Conservation (phyloP, 2,329 filamentous ascomycete genomes). For the Fusarium penzigii region DNA sequence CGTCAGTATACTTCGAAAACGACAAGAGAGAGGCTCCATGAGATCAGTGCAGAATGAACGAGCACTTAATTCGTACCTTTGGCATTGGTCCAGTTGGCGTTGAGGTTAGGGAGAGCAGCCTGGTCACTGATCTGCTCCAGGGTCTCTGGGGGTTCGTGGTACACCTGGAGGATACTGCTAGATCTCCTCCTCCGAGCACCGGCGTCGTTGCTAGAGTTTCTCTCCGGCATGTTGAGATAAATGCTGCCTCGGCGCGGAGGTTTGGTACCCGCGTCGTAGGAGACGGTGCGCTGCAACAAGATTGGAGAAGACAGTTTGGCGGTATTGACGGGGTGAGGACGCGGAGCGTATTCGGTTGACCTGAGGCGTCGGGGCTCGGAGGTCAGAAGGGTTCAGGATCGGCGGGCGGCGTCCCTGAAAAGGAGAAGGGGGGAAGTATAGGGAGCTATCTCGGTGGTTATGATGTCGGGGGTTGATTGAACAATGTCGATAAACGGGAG, state of each 20-base stretch:
- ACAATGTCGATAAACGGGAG: slow-evolving; percentile 8
- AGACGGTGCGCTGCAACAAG: slow-evolving; percentile 85
- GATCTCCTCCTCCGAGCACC: slow-evolving; percentile 82
- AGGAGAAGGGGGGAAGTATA: slow-evolving; percentile 7
- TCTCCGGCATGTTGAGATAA: slow-evolving; percentile 62
- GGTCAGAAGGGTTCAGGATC: too few relatives aligned
- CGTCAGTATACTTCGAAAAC: slow-evolving; percentile 14
- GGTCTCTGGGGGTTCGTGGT: slow-evolving; percentile 94
- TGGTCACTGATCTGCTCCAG: slow-evolving; percentile 98
- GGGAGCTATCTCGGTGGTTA: slow-evolving; percentile 4
- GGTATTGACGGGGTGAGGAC: slow-evolving; percentile 60
- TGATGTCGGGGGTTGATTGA: slow-evolving; percentile 11
- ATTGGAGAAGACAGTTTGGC: slow-evolving; percentile 94
- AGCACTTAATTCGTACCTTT: slow-evolving; percentile 67
- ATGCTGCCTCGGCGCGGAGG: slow-evolving; percentile 62
- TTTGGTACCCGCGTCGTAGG: slow-evolving; percentile 82
- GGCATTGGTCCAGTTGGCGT: slow-evolving; percentile 98
- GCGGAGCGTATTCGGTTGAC: slow-evolving; percentile 11
- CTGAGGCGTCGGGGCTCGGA: too few relatives aligned
- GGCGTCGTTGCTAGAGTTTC: slow-evolving; percentile 45
- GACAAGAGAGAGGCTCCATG: slow-evolving; percentile 1
- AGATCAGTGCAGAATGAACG: slow-evolving; percentile 1
- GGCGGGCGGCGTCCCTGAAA: too few relatives aligned
- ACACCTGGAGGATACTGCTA: slow-evolving; percentile 89
- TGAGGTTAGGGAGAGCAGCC: slow-evolving; percentile 89